Percentiles rank a stretch among this genome's conserved stretches.
These are phyloP conservation scores for Aspergillus sp. DNA, from an alignment of 2,329 filamentous ascomycete genomes.

Conservation along the genomic window DNA sequence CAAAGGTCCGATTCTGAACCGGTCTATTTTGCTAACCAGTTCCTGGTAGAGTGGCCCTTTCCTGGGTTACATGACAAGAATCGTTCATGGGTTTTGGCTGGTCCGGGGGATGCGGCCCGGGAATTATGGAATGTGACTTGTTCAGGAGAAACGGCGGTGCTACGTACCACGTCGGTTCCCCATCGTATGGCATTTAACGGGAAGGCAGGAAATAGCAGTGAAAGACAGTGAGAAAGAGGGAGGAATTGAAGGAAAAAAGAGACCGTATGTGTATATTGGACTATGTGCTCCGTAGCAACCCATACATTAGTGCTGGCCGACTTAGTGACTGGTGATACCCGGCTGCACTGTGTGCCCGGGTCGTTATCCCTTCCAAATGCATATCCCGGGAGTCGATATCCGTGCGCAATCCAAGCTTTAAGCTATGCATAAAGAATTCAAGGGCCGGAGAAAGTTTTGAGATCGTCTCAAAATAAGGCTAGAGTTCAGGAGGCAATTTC, in stretches of 20 bases:
- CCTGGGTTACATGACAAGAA: slow-evolving; percentile 11
- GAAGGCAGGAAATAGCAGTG: background rate
- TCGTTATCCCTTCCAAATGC: slow-evolving; percentile 9
- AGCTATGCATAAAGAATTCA: slow-evolving; percentile 19
- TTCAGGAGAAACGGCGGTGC: slow-evolving; percentile 11
- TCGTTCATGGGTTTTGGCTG: slow-evolving; percentile 10
- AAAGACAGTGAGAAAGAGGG: background rate
- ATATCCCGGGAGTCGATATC: slow-evolving; percentile 14
- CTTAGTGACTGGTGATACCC: too few relatives aligned
- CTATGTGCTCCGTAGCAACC: too few relatives aligned
- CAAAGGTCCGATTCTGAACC: slow-evolving; percentile 17
- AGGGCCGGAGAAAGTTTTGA: background rate
- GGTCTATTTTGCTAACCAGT: slow-evolving; percentile 18
- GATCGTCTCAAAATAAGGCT: slow-evolving; percentile 13
- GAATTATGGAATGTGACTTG: slow-evolving; percentile 24
- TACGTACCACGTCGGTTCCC: background rate
- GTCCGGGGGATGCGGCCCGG: slow-evolving; percentile 19
- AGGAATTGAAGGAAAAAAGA: background rate
- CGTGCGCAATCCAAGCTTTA: slow-evolving; percentile 23
- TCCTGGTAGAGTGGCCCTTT: slow-evolving; percentile 1
- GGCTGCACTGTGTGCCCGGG: background rate
- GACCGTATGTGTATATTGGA: too few relatives aligned
- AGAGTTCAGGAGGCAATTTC: background rate
- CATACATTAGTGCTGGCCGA: too few relatives aligned
- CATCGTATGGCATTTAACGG: background rate